Evolutionary conservation across 2,329 filamentous ascomycete genomes (phyloP).

Genomic region (Nothophoma quercina): DNA sequence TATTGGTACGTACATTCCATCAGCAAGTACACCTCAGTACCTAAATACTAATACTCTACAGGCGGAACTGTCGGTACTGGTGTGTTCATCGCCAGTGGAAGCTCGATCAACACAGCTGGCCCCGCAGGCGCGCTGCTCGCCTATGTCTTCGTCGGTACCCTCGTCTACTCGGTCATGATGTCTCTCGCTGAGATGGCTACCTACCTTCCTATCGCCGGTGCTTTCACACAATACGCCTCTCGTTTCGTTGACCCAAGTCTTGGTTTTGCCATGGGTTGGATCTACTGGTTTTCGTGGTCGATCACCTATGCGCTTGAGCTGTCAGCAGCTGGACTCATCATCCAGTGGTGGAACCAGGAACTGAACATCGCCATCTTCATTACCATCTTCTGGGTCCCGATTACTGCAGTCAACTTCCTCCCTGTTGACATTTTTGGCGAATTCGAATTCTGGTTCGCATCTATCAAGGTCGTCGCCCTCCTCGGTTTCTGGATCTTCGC

Average conservation of each 20-base stretch:
- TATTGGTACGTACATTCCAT: conserved; percentile 37
- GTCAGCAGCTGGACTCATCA: conserved; percentile 75
- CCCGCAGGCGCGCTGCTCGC: conserved; percentile 58
- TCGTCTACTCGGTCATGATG: conserved; percentile 78
- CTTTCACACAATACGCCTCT: conserved; percentile 77
- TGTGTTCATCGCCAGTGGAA: conserved; percentile 61
- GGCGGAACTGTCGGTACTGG: conserved; percentile 60
- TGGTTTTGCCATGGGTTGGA: conserved; percentile 82
- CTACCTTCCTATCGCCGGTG: conserved; percentile 77
- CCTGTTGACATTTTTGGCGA: conserved; percentile 78
- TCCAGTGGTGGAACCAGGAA: conserved; percentile 73
- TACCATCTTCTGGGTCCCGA: conserved; percentile 73
- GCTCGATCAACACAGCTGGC: conserved; percentile 57
- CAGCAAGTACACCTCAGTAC: not conserved
- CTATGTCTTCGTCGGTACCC: conserved; percentile 65
- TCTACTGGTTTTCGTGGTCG: conserved; percentile 82
- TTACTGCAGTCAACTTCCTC: conserved; percentile 73
- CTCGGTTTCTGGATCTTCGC: conserved; percentile 78
- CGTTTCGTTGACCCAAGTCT: conserved; percentile 77
- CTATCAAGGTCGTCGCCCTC: conserved; percentile 78
- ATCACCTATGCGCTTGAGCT: conserved; percentile 77
- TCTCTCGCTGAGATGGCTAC: conserved; percentile 74
- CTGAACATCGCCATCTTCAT: conserved; percentile 77
- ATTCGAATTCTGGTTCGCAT: conserved; percentile 79
- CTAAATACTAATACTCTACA: conserved; percentile 17